phyloP scores from a whole-genome alignment of 768 basidiomycete genomes.

The Hericium erinaceus region DNA sequence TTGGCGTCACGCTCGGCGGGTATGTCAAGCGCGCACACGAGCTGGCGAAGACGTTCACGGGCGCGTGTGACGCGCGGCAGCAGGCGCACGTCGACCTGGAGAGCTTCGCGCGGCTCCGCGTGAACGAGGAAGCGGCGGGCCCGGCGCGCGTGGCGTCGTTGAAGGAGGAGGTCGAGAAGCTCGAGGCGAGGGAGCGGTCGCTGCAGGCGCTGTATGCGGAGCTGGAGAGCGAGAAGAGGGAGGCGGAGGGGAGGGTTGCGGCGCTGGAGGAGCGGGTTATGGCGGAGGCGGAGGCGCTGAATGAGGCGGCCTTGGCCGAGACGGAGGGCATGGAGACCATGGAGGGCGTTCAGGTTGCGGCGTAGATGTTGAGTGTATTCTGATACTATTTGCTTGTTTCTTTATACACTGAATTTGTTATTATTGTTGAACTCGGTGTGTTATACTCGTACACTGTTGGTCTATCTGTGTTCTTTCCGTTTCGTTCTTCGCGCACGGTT shows the following conservation, averaged over 20 bases:
- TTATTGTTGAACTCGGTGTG: no score
- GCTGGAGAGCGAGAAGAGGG: constrained; percentile 59
- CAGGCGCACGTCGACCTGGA: constrained; percentile 61
- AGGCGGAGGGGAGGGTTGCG: constrained; percentile 47
- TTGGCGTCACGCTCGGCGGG: constrained; percentile 81
- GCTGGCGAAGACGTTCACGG: constrained; percentile 51
- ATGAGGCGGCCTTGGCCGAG: constrained; percentile 65
- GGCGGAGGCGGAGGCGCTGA: constrained; percentile 73
- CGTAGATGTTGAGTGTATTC: no score
- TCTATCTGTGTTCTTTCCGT: no score
- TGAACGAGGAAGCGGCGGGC: constrained; percentile 65
- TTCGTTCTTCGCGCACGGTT: no score
- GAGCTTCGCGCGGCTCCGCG: constrained; percentile 66
- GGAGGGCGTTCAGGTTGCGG: background rate
- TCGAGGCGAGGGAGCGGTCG: constrained; percentile 67
- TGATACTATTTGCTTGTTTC: no score
- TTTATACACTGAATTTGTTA: no score
- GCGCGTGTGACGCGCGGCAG: constrained; percentile 65
- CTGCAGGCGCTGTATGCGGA: constrained; percentile 84
- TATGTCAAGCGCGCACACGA: constrained; percentile 71
- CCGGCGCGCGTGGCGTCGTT: constrained; percentile 72
- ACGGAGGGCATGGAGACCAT: constrained; percentile 37
- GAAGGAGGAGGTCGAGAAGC: constrained; percentile 76
- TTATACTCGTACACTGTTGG: no score
- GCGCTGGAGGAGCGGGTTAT: constrained; percentile 79